phyloP scores from a whole-genome alignment of 352 stramenopile species.

The Phytophthora cryptogea region DNA sequence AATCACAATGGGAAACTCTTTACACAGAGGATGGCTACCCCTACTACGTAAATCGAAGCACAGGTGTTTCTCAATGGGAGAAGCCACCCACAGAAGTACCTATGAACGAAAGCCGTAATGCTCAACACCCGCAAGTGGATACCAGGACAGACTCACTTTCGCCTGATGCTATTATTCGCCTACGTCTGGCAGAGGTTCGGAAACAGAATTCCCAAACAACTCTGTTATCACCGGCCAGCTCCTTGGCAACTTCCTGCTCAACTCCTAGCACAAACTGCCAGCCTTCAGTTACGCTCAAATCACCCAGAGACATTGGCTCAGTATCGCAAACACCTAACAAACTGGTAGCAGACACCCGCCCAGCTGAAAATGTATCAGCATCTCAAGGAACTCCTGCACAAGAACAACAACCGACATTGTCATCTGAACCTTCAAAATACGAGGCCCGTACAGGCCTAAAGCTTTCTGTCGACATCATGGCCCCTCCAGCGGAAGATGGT shows the following conservation, averaged over 20 bases:
- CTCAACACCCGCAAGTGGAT: conserved; percentile 12
- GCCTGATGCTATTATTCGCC: conserved; percentile 50
- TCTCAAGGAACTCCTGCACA: conserved; percentile 1
- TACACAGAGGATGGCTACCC: conserved; percentile 77
- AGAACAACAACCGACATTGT: background rate
- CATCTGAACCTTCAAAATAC: conserved; percentile 46
- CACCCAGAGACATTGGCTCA: background rate
- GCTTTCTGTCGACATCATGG: conserved; percentile 56
- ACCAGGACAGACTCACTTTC: conserved; percentile 18
- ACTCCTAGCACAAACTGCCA: conserved; percentile 13
- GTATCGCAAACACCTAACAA: conserved; percentile 2
- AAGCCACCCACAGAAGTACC: conserved; percentile 36
- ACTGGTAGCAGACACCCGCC: background rate
- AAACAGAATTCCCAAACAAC: conserved; percentile 35
- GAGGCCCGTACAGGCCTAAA: conserved; percentile 52
- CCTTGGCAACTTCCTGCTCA: conserved; percentile 15
- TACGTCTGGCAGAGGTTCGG: conserved; percentile 48
- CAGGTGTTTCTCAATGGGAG: conserved; percentile 80
- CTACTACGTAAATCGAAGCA: conserved; percentile 78
- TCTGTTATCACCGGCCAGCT: conserved; percentile 13
- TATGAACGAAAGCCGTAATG: background rate
- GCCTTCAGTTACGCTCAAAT: background rate
- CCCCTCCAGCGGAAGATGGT: conserved; percentile 51
- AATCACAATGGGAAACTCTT: conserved; percentile 63
- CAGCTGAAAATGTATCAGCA: conserved; percentile 3